phyloP scores from a whole-genome alignment of 1,139 yeast genomes.

The Hyphopichia fennica region DNA sequence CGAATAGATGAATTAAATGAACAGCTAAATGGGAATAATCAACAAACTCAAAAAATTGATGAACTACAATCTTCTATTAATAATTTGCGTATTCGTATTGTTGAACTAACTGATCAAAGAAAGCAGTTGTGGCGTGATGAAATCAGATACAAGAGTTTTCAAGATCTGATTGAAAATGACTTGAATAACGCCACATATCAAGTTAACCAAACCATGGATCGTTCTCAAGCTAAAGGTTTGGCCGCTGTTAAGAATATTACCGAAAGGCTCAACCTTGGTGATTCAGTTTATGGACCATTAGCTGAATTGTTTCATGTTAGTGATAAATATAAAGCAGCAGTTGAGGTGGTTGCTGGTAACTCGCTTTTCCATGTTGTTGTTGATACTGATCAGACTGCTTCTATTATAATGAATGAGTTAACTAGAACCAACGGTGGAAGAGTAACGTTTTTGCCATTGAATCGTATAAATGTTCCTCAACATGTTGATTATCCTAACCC shows the following conservation, averaged over 20 bases:
- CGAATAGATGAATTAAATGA: conserved; percentile 43
- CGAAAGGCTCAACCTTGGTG: conserved; percentile 50
- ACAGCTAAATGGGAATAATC: conserved; percentile 12
- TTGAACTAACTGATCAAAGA: conserved; percentile 61
- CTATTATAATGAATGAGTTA: conserved; percentile 73
- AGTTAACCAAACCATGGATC: conserved; percentile 73
- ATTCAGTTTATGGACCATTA: conserved; percentile 76
- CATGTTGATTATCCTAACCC: conserved; percentile 53
- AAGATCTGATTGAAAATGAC: conserved; percentile 57
- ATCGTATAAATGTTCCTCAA: conserved; percentile 50
- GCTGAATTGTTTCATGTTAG: conserved; percentile 81
- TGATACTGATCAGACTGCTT: conserved; percentile 83
- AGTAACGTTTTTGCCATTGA: conserved; percentile 87
- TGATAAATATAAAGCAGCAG: conserved; percentile 81
- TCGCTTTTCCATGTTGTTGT: conserved; percentile 87
- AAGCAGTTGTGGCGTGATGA: conserved; percentile 82
- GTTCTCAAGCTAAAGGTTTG: conserved; percentile 68
- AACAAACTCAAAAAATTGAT: conserved; percentile 19
- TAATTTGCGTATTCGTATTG: conserved; percentile 38
- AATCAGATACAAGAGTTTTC: conserved; percentile 55
- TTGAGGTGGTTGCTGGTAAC: conserved; percentile 87
- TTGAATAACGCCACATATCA: conserved; percentile 56
- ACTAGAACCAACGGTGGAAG: conserved; percentile 74
- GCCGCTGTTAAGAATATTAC: conserved; percentile 64
- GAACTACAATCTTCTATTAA: conserved; percentile 36